Conservation (phyloP, 2,329 filamentous ascomycete species). For the Aspergillus sp. region DNA sequence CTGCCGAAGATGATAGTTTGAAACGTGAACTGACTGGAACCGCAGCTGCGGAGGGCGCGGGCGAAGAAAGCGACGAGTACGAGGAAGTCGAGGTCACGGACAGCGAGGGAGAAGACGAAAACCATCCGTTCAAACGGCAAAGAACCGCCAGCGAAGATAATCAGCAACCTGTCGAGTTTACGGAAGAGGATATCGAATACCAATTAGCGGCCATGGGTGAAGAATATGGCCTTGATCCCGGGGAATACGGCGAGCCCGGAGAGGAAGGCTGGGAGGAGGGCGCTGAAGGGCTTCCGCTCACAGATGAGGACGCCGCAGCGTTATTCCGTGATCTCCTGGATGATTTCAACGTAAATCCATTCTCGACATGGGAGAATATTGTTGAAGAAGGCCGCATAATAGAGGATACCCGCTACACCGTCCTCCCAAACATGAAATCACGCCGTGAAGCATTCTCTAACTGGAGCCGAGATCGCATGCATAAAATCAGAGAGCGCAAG, state of each 20-base stretch:
- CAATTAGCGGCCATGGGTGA: constrained; percentile 88
- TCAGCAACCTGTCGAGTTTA: constrained; percentile 69
- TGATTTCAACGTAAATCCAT: constrained; percentile 80
- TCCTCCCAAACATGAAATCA: constrained; percentile 75
- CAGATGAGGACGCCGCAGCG: constrained; percentile 71
- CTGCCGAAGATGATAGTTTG: constrained; percentile 7
- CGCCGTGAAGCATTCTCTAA: constrained; percentile 80
- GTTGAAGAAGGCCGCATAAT: constrained; percentile 79
- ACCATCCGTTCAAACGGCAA: constrained; percentile 53
- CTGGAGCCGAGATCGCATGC: constrained; percentile 79
- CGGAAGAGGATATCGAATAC: constrained; percentile 90
- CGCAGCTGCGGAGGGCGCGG: constrained; percentile 36
- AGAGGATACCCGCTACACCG: constrained; percentile 83
- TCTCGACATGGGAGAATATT: constrained; percentile 86
- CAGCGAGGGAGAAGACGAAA: constrained; percentile 52
- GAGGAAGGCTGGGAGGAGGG: constrained; percentile 65
- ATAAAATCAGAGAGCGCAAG: constrained; percentile 68
- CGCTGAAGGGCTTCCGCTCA: constrained; percentile 67
- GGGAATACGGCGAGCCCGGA: constrained; percentile 68
- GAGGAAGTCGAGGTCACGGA: constrained; percentile 75
- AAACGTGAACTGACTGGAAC: constrained; percentile 16
- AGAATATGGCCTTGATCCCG: constrained; percentile 75
- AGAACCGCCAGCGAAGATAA: constrained; percentile 54
- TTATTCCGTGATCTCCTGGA: constrained; percentile 85
- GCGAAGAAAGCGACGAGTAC: constrained; percentile 67